These are phyloP conservation scores for Wickerhamomyces mucosus DNA, from an alignment of 805 yeast genomes.

Conservation along the genomic window DNA sequence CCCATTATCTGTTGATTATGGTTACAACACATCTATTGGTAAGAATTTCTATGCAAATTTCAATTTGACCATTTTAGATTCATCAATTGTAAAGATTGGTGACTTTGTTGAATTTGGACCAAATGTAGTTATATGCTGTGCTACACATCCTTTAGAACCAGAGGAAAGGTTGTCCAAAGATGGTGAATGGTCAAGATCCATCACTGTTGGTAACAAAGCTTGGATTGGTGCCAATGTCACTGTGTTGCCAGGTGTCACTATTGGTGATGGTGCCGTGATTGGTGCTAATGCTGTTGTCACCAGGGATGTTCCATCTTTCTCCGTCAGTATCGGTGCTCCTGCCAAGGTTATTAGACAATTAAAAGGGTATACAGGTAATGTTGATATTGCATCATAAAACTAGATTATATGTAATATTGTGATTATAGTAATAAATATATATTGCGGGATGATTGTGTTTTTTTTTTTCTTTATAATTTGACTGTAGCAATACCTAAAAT, in stretches of 20 bases:
- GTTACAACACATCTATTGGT: constrained; percentile 50
- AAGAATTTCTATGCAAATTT: constrained; percentile 52
- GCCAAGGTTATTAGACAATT: constrained; percentile 35
- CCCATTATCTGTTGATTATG: constrained; percentile 59
- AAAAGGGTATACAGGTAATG: constrained; percentile 14
- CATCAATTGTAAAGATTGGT: constrained; percentile 52
- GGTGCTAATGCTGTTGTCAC: constrained; percentile 66
- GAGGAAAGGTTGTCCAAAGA: constrained; percentile 24
- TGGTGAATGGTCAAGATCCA: constrained; percentile 46
- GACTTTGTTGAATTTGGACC: constrained; percentile 55
- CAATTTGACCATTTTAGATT: constrained; percentile 45
- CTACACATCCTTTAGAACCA: constrained; percentile 55
- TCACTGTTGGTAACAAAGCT: constrained; percentile 52
- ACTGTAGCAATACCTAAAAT: too few species aligned
- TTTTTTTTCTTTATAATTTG: too few species aligned
- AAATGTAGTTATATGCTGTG: constrained; percentile 47
- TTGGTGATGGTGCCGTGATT: constrained; percentile 52
- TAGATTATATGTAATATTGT: too few species aligned
- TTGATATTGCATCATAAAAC: too few species aligned
- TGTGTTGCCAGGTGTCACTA: constrained; percentile 55
- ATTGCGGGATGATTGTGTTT: too few species aligned
- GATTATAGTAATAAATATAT: too few species aligned
- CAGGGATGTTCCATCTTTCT: constrained; percentile 42
- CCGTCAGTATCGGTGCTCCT: constrained; percentile 58
- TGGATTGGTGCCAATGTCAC: constrained; percentile 56